Evolutionary conservation across 164 flowering plant species (phyloP).

Genomic region (Vitis amurensis): DNA sequence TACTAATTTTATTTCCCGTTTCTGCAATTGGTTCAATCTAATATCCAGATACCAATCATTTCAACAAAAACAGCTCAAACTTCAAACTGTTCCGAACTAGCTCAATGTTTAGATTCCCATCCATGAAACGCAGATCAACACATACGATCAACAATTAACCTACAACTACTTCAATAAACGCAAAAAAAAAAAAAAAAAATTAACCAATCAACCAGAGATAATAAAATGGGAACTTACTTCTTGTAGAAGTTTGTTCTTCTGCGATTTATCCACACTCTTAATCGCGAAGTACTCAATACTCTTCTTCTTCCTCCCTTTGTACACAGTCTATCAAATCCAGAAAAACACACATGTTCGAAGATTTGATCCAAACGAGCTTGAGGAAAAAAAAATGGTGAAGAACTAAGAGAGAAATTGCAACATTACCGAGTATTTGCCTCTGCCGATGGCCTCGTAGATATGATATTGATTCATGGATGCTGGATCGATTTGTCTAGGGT

Average conservation of each 20-base stretch:
- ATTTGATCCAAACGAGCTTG: background rate
- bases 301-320: constrained; percentile 98
- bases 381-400: background rate
- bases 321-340: constrained; percentile 60
- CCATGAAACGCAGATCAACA: no score
- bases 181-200: background rate
- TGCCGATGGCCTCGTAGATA: constrained; percentile 84
- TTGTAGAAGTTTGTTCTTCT: constrained; percentile 82
- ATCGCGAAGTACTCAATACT: constrained; percentile 88
- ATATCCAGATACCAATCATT: no score
- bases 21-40: no score
- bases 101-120: no score
- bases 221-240: constrained; percentile 54
- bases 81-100: no score
- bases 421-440: constrained; percentile 79
- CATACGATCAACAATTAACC: background rate
- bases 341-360: background rate
- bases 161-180: background rate
- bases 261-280: constrained; percentile 94
- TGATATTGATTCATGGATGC: constrained; percentile 76
- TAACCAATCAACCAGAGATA: background rate
- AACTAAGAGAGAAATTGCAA: background rate
- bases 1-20: no score
- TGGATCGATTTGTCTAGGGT: constrained; percentile 3
- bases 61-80: no score